phyloP scores from a whole-genome alignment of 1,284 basidiomycete genomes.

The Malassezia japonica region DNA sequence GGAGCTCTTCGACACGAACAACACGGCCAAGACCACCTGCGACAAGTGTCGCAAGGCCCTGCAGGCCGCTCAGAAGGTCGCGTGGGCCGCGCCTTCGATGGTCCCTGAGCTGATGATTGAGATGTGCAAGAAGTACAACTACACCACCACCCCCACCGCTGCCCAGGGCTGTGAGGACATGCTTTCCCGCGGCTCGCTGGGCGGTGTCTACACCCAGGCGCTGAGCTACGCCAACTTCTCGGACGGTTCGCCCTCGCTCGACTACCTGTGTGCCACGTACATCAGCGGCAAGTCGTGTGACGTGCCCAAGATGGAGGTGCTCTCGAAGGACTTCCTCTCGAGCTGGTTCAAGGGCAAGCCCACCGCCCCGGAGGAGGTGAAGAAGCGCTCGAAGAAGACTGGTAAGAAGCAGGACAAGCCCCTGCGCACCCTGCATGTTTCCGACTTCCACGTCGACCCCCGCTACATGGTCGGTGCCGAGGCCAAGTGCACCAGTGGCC shows the following conservation, averaged over 20 bases:
- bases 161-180: slow-evolving; percentile 50
- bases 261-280: slow-evolving; percentile 35
- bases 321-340: slow-evolving; percentile 26
- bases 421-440: slow-evolving; percentile 65
- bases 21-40: slow-evolving; percentile 52
- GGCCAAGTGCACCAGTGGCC: slow-evolving; percentile 62
- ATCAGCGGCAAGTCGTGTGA: slow-evolving; percentile 19
- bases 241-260: slow-evolving; percentile 24
- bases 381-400: slow-evolving; percentile 16
- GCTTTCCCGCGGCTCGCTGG: slow-evolving; percentile 23
- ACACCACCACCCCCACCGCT: slow-evolving; percentile 53
- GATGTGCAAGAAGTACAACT: slow-evolving; percentile 58
- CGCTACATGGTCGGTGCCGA: slow-evolving; percentile 65
- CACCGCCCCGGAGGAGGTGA: slow-evolving; percentile 12
- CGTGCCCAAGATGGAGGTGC: slow-evolving; percentile 21
- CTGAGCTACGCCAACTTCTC: slow-evolving; percentile 40
- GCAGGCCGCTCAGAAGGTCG: slow-evolving; percentile 61
- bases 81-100: slow-evolving; percentile 58
- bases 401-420: slow-evolving; percentile 53
- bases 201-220: slow-evolving; percentile 31
- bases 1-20: not conserved
- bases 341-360: slow-evolving; percentile 30
- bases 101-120: slow-evolving; percentile 57
- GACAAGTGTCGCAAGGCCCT: slow-evolving; percentile 59
- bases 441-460: slow-evolving; percentile 70